phyloP scores from a whole-genome alignment of 2,329 filamentous ascomycete genomes.

The Zasmidium citrigriseum region DNA sequence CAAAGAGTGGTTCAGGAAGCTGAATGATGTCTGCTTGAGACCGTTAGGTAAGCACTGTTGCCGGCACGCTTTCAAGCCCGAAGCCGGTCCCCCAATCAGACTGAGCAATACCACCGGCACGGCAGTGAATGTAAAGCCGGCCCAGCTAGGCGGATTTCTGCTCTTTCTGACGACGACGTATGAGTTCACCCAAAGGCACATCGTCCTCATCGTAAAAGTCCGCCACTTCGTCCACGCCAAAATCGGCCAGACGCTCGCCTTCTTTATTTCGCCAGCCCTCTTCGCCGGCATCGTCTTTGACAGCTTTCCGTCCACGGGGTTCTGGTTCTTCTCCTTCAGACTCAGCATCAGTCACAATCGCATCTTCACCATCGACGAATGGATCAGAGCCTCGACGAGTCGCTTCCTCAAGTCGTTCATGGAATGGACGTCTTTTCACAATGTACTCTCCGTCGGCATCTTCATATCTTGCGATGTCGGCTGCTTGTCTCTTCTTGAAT shows the following conservation, averaged over 20 bases:
- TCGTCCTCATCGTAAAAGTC: constrained; percentile 70
- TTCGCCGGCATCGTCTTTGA: constrained; percentile 45
- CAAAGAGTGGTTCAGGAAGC: background rate
- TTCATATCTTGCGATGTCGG: constrained; percentile 49
- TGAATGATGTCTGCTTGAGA: background rate
- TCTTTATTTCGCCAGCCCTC: constrained; percentile 73
- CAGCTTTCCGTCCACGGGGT: constrained; percentile 21
- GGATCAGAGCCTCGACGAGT: constrained; percentile 17
- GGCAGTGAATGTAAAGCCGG: too few species aligned
- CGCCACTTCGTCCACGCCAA: constrained; percentile 75
- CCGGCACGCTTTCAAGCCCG: too few species aligned
- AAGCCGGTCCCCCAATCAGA: background rate
- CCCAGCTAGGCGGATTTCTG: too few species aligned
- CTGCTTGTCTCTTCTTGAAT: constrained; percentile 56
- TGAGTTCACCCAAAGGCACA: constrained; percentile 68
- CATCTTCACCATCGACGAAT: constrained; percentile 24
- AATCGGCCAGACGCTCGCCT: constrained; percentile 73
- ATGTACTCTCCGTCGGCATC: constrained; percentile 30
- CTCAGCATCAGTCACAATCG: constrained; percentile 48
- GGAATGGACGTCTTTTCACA: constrained; percentile 44
- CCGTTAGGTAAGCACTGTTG: background rate
- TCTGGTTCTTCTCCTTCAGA: constrained; percentile 41
- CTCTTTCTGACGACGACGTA: constrained; percentile 59
- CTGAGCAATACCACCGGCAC: background rate
- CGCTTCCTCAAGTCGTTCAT: constrained; percentile 40